These are phyloP conservation scores for Arxiozyma heterogenica DNA, from an alignment of 1,139 yeast genomes.

Conservation along the genomic window DNA sequence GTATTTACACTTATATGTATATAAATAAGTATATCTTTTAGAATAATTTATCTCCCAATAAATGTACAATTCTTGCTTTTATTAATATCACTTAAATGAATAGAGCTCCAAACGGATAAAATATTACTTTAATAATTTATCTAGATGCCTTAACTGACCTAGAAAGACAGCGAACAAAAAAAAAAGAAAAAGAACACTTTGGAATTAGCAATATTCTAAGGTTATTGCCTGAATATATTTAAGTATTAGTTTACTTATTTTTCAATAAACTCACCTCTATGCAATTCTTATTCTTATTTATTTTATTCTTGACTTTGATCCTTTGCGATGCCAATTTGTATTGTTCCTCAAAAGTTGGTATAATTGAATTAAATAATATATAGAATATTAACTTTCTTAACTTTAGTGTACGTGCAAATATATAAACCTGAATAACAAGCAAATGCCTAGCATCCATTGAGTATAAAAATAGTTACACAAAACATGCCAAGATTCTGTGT, in stretches of 20 bases:
- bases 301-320: not conserved
- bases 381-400: too few species aligned
- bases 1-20: too few species aligned
- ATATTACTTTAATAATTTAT: too few species aligned
- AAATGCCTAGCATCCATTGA: not conserved
- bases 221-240: not conserved
- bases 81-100: not conserved
- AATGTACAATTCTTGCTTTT: too few species aligned
- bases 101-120: not conserved
- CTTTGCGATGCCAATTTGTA: too few species aligned
- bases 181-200: not conserved
- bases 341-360: not conserved
- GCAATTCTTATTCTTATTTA: too few species aligned
- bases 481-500: not conserved
- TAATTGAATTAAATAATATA: too few species aligned
- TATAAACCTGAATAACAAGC: not conserved
- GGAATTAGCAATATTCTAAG: not conserved
- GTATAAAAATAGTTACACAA: not conserved
- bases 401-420: not conserved
- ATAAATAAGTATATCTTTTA: too few species aligned
- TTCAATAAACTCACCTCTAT: not conserved
- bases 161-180: not conserved
- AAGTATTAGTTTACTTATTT: not conserved
- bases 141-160: not conserved
- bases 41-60: not conserved